Evolutionary conservation across 73 alveolate genomes (phyloP).

Genomic region (Breviolum minutum): DNA sequence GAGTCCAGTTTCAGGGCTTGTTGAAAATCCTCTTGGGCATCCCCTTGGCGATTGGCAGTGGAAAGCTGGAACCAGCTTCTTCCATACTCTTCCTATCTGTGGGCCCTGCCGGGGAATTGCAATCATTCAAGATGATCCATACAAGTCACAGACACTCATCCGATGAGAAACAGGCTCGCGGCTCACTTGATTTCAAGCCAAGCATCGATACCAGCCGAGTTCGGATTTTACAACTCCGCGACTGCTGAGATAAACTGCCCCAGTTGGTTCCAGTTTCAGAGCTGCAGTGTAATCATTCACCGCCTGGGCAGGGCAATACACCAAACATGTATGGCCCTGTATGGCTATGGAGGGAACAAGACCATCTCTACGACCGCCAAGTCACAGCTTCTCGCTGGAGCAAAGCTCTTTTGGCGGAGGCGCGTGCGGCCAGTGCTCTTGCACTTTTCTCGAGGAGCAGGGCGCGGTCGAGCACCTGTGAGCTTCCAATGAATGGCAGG

Average conservation of each 20-base stretch:
- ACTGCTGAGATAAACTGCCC: constrained; percentile 19
- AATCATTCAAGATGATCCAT: no score
- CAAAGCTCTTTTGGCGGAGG: constrained; percentile 54
- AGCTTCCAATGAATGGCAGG: not conserved
- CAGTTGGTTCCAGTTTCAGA: not conserved
- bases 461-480: constrained; percentile 77
- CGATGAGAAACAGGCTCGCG: not conserved
- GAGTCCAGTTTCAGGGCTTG: constrained; percentile 42
- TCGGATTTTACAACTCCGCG: constrained; percentile 71
- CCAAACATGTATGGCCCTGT: not conserved
- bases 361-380: not conserved
- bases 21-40: constrained; percentile 47
- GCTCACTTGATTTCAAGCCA: not conserved
- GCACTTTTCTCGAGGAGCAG: constrained; percentile 36
- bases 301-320: not conserved
- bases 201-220: constrained; percentile 73
- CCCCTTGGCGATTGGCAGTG: not conserved
- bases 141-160: no score
- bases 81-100: no score
- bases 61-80: no score
- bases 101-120: no score
- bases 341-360: not conserved
- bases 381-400: constrained; percentile 58
- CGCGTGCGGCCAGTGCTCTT: constrained; percentile 54
- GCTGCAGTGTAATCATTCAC: constrained; percentile 55